phyloP scores from a whole-genome alignment of 805 yeast species.

The Wilhelminamyces savonicus region DNA sequence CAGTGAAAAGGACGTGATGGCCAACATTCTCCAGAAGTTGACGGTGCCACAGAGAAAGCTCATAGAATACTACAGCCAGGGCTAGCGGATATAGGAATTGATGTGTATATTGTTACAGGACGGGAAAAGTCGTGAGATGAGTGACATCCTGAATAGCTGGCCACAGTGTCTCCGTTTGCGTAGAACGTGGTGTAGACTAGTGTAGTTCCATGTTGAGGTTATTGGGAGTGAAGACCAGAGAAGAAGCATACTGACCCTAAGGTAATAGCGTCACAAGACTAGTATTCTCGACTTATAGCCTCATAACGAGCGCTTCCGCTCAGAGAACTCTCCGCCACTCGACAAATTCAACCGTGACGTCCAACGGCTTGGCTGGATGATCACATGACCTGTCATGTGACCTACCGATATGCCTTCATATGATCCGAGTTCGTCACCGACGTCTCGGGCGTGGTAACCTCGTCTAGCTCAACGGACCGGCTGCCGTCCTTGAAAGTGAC shows the following conservation, averaged over 20 bases:
- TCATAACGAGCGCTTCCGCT: too few relatives aligned
- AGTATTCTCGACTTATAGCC: too few relatives aligned
- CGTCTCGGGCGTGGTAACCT: constrained; percentile 2
- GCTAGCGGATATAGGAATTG: constrained; percentile 2
- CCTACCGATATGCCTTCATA: constrained; percentile 7
- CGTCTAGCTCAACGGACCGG: too few relatives aligned
- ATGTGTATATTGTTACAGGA: constrained; percentile 1
- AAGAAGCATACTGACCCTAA: too few relatives aligned
- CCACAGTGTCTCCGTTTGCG: not conserved
- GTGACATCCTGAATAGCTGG: not conserved
- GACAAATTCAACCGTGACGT: not conserved
- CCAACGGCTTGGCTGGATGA: not conserved
- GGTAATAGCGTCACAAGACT: too few relatives aligned
- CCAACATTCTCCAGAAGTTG: constrained; percentile 29
- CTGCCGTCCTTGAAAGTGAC: constrained; percentile 5
- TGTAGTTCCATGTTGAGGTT: not conserved
- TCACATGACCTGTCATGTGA: not conserved
- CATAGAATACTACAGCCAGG: constrained; percentile 38
- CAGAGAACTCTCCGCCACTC: too few relatives aligned
- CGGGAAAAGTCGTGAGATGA: not conserved
- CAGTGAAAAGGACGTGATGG: constrained; percentile 9
- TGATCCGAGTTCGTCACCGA: constrained; percentile 12
- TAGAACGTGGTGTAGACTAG: not conserved
- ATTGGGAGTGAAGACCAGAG: constrained; percentile 1
- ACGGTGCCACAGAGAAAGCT: constrained; percentile 39